phyloP scores from a whole-genome alignment of 257 asterid genomes.

The Agastache rugosa region DNA sequence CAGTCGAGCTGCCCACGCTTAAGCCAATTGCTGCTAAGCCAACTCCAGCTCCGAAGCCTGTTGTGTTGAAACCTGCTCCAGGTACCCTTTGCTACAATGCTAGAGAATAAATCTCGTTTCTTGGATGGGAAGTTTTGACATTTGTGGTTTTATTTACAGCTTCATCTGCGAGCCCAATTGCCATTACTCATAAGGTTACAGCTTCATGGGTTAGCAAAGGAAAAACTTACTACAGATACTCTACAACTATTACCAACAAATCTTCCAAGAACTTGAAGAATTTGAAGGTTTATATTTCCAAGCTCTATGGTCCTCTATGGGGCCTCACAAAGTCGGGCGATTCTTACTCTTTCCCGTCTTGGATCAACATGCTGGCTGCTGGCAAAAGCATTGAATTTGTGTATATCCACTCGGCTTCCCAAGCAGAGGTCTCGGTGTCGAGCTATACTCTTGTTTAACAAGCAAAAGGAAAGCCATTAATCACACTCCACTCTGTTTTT shows the following conservation, averaged over 20 bases:
- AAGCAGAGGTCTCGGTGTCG: slow-evolving; percentile 77
- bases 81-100: slow-evolving; percentile 47
- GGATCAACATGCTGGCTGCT: slow-evolving; percentile 73
- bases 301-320: slow-evolving; percentile 95
- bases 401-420: slow-evolving; percentile 84
- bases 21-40: slow-evolving; percentile 47
- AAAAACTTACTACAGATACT: slow-evolving; percentile 78
- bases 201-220: slow-evolving; percentile 75
- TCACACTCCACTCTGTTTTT: slow-evolving; percentile 44
- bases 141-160: slow-evolving; percentile 43
- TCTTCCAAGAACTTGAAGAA: slow-evolving; percentile 77
- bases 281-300: slow-evolving; percentile 65
- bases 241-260: slow-evolving; percentile 69
- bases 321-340: slow-evolving; percentile 78
- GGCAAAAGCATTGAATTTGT: slow-evolving; percentile 93
- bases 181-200: slow-evolving; percentile 62
- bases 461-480: slow-evolving; percentile 8
- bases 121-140: slow-evolving; percentile 20
- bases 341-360: slow-evolving; percentile 79
- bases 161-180: slow-evolving; percentile 49
- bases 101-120: neutral
- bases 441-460: slow-evolving; percentile 69
- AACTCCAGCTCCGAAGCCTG: slow-evolving; percentile 53
- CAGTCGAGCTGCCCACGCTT: slow-evolving; percentile 62
- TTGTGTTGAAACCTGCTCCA: slow-evolving; percentile 53